Base-by-base conservation (phyloP, 2,329 filamentous ascomycete genomes). In the Aspergillus tamarii region DNA sequence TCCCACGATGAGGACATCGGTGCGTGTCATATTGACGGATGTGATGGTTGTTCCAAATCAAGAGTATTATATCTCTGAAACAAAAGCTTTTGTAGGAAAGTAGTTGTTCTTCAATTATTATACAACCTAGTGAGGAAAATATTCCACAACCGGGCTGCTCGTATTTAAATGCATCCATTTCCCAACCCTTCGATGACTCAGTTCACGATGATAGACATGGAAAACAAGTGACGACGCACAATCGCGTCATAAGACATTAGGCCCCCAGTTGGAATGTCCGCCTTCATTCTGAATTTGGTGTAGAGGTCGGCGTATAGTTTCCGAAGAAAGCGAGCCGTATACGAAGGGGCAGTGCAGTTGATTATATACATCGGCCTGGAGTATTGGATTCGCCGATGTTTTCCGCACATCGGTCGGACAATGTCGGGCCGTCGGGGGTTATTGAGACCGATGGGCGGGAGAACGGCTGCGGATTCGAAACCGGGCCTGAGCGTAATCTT, bases 1-100 rank as follows among this genome's bases (percentile, higher is more conserved):
- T 8, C 82, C 83, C 4, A 82, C 74, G 43, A 84, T 81, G 7
- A 84, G 71, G 30, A 84, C 78, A 21, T 71, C 68, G 14, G 64
- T 63, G 8, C 3, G 39, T 28, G 50, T 14, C 52, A 48, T 61
- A 10, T 21, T 45, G 32, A 59, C 52, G 12, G 14, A 41, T 9
- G 6, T 4, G 36, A 39, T 19, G 3, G 8, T 16, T 4, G 16
- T 12, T 8, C 34, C 36, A 34, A 28, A 30, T 19, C 16, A 57
- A n/a, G 39, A 23, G n/a, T 21, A 23, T 23, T 5, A 23, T 11
- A 23, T 23, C 23, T 23, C n/a, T 8, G 7, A 12, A 28, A 16
- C 0, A 8, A 23, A 8, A 26, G 10, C 5, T 23, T 1, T 2
- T 26, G 5, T 0, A 28, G 23, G 2, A 7, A 16, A 16, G 4